These are phyloP conservation scores for Pyricularia pennisetigena DNA, from an alignment of 2,329 filamentous ascomycete species.

Conservation along the genomic window DNA sequence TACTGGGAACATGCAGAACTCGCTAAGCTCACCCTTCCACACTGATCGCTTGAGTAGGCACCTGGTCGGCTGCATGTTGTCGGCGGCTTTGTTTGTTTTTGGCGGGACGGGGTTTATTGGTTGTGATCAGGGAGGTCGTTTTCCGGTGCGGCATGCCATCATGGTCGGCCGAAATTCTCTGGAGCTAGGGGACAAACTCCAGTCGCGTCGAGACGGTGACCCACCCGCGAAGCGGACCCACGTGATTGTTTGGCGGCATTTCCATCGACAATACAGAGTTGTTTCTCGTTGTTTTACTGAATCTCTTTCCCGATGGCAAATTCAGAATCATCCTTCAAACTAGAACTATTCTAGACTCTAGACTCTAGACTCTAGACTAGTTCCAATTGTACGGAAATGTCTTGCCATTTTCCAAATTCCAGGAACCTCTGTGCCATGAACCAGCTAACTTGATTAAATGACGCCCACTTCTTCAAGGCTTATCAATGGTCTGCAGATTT, in stretches of 20 bases:
- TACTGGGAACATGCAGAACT: neutral
- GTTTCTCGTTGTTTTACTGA: neutral
- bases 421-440: too few species aligned
- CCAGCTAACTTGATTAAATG: too few species aligned
- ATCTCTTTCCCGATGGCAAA: too few species aligned
- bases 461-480: too few species aligned
- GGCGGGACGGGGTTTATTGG: neutral
- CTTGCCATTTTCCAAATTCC: too few species aligned
- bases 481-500: too few species aligned
- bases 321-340: too few species aligned
- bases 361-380: too few species aligned
- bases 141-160: neutral
- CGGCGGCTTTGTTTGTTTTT: neutral
- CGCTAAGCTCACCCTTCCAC: conserved; percentile 67
- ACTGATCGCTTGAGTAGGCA: conserved; percentile 65
- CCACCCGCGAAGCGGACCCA: neutral
- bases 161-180: neutral
- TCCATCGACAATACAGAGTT: neutral
- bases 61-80: conserved; percentile 58
- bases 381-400: too few species aligned
- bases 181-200: neutral
- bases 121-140: neutral
- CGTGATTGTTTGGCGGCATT: neutral
- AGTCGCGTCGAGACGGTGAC: neutral
- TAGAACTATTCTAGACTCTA: too few species aligned